These are phyloP conservation scores for Ottelia alismoides DNA, from an alignment of 106 monocot species.

Conservation along the genomic window DNA sequence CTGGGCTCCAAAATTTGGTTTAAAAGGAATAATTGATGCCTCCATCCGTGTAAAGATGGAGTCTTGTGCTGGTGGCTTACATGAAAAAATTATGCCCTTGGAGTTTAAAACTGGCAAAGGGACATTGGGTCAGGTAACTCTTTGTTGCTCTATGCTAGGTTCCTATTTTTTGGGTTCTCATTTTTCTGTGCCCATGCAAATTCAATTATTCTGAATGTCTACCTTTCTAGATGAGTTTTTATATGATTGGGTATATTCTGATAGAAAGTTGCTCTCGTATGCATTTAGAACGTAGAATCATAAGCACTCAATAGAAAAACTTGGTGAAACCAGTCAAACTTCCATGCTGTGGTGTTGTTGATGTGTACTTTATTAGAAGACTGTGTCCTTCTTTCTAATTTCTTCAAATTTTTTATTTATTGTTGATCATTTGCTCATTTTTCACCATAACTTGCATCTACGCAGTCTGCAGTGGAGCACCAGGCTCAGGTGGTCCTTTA, in stretches of 20 bases:
- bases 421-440: background rate
- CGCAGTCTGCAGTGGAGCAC: constrained; percentile 81
- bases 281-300: no score
- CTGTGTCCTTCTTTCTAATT: no score
- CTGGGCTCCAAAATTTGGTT: constrained; percentile 89
- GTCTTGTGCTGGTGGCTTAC: constrained; percentile 26
- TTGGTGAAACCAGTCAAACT: no score
- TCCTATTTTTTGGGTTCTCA: no score
- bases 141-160: background rate
- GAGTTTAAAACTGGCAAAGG: constrained; percentile 92
- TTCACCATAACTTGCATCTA: background rate
- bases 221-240: no score
- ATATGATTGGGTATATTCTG: no score
- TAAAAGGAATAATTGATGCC: constrained; percentile 97
- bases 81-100: constrained; percentile 70
- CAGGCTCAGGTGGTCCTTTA: constrained; percentile 85
- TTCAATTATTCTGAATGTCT: no score
- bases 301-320: no score
- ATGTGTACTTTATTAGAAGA: no score
- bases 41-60: constrained; percentile 45
- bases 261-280: no score
- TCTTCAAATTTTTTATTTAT: no score
- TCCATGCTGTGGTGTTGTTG: no score
- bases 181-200: background rate
- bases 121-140: constrained; percentile 68